phyloP scores from a whole-genome alignment of 768 basidiomycete genomes.

The Heimioporus sp. region DNA sequence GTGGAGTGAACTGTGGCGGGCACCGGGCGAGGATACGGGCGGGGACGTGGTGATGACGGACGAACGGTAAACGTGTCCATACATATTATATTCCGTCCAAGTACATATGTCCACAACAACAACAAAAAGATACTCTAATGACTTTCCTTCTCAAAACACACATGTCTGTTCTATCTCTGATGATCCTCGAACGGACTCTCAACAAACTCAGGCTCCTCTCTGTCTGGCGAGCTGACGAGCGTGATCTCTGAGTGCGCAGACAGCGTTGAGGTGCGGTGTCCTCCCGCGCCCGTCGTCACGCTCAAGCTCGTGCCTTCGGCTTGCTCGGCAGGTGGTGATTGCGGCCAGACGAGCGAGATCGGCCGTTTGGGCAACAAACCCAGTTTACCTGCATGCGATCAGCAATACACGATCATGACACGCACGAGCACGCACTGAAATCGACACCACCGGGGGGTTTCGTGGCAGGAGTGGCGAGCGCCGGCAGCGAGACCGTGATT shows the following conservation, averaged over 20 bases:
- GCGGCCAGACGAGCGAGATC: slow-evolving; percentile 49
- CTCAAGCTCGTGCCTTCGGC: no score
- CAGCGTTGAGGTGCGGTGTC: slow-evolving; percentile 4
- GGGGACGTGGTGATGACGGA: slow-evolving; percentile 30
- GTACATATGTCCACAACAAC: neutral
- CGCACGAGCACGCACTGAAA: slow-evolving; percentile 24
- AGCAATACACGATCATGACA: neutral
- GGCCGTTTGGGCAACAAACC: slow-evolving; percentile 74
- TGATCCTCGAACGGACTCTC: slow-evolving; percentile 74
- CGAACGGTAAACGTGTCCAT: neutral
- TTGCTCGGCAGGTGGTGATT: slow-evolving; percentile 26
- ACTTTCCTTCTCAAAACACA: neutral
- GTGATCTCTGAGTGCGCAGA: slow-evolving; percentile 12
- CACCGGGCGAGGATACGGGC: neutral
- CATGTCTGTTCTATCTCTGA: neutral
- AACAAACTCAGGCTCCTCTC: slow-evolving; percentile 66
- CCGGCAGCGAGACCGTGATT: no score
- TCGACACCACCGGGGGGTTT: slow-evolving; percentile 26
- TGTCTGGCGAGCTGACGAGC: slow-evolving; percentile 29
- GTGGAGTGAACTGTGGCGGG: slow-evolving; percentile 64
- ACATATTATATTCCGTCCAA: no score
- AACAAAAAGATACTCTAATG: neutral
- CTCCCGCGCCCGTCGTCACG: neutral
- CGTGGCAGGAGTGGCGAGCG: neutral
- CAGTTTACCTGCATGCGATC: slow-evolving; percentile 48